Conservation (phyloP, 179 eudicot genomes). For the Silene vulgaris region DNA sequence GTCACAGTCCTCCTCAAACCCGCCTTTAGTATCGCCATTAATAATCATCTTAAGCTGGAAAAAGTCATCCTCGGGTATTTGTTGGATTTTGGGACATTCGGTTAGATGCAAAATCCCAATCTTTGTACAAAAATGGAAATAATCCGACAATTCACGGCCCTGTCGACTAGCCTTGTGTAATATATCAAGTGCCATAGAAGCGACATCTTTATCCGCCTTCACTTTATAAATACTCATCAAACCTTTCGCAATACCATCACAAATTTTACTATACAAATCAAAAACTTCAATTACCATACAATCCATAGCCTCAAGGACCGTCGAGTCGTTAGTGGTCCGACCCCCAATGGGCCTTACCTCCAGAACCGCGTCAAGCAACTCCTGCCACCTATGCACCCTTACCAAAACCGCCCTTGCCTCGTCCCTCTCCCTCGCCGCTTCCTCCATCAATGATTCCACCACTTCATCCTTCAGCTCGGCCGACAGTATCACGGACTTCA, state of each 20-base stretch:
- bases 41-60: constrained; percentile 47
- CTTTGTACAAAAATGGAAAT: constrained; percentile 12
- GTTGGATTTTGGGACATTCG: constrained; percentile 43
- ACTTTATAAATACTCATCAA: not conserved
- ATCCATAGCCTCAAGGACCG: constrained; percentile 28
- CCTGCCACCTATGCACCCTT: constrained; percentile 53
- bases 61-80: constrained; percentile 51
- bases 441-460: not conserved
- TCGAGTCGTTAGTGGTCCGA: constrained; percentile 14
- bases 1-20: constrained; percentile 3
- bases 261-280: constrained; percentile 55
- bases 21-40: constrained; percentile 13
- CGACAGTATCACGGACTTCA: constrained; percentile 25
- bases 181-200: constrained; percentile 41
- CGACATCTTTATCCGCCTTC: constrained; percentile 33
- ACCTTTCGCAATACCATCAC: constrained; percentile 52
- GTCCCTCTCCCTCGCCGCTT: not conserved
- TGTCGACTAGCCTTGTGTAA: constrained; percentile 51
- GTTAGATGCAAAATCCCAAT: constrained; percentile 44
- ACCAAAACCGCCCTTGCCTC: constrained; percentile 21
- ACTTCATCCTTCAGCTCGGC: constrained; percentile 23
- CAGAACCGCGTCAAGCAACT: constrained; percentile 46
- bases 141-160: constrained; percentile 47
- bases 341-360: constrained; percentile 43
- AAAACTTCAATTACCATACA: constrained; percentile 61